These are phyloP conservation scores for Trametes pubescens DNA, from an alignment of 1,284 basidiomycete species.

Conservation along the genomic window DNA sequence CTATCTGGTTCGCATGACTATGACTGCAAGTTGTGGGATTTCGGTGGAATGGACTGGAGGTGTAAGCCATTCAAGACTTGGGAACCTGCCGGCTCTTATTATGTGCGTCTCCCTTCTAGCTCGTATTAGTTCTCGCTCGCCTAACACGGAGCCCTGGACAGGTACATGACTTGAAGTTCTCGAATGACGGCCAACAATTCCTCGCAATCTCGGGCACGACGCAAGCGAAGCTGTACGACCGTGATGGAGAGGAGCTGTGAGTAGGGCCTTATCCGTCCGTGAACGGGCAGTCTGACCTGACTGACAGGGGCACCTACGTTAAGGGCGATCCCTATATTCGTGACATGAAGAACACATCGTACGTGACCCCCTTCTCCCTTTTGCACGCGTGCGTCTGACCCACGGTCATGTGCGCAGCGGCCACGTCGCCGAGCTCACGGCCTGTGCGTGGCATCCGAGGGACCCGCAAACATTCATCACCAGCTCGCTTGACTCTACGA, in stretches of 20 bases:
- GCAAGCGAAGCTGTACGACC: constrained; percentile 89
- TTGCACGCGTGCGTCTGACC: constrained; percentile 1
- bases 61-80: constrained; percentile 95
- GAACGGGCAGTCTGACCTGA: constrained; percentile 56
- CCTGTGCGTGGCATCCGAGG: constrained; percentile 93
- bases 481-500: constrained; percentile 93
- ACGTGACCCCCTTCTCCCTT: constrained; percentile 58
- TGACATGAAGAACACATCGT: constrained; percentile 93
- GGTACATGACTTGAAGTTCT: constrained; percentile 91
- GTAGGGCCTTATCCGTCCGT: constrained; percentile 45
- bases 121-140: constrained; percentile 16
- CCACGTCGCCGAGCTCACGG: constrained; percentile 91
- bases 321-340: constrained; percentile 99
- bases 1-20: constrained; percentile 96
- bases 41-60: constrained; percentile 95
- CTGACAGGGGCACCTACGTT: constrained; percentile 80
- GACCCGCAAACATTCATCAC: constrained; percentile 89
- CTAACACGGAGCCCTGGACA: constrained; percentile 44
- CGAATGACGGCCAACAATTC: constrained; percentile 85
- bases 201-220: constrained; percentile 89
- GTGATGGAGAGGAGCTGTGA: constrained; percentile 90
- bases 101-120: constrained; percentile 62
- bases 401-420: constrained; percentile 62
- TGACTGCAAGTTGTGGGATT: constrained; percentile 98
- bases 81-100: constrained; percentile 93